These are phyloP conservation scores for Xerocomellus amylosporus DNA, from an alignment of 768 basidiomycete genomes.

Conservation along the genomic window DNA sequence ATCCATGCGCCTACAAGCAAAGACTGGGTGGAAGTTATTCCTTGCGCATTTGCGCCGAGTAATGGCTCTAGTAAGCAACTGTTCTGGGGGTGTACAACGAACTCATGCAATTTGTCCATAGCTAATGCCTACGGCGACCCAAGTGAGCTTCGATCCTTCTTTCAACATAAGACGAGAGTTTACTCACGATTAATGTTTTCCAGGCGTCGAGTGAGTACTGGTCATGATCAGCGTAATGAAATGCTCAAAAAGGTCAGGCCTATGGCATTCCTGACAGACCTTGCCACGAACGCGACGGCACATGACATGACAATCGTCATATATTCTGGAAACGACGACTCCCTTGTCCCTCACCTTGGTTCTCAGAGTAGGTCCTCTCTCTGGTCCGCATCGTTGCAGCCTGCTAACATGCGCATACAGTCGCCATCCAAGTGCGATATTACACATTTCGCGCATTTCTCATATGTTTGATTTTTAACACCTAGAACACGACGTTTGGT, in stretches of 20 bases:
- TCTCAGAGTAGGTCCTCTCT: constrained; percentile 49
- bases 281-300: constrained; percentile 59
- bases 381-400: not conserved
- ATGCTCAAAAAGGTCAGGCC: constrained; percentile 38
- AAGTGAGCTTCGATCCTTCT: constrained; percentile 24
- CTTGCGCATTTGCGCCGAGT: constrained; percentile 22
- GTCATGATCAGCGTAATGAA: not conserved
- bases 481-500: constrained; percentile 76
- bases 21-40: constrained; percentile 36
- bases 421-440: constrained; percentile 50
- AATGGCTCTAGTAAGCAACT: constrained; percentile 9
- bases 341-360: constrained; percentile 57
- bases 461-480: not conserved
- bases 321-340: constrained; percentile 68
- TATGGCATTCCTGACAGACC: constrained; percentile 59
- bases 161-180: not conserved
- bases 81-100: not conserved
- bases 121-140: constrained; percentile 24
- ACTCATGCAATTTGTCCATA: constrained; percentile 2
- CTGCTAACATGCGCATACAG: constrained; percentile 28
- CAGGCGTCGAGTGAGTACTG: constrained; percentile 36
- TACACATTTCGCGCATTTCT: not conserved
- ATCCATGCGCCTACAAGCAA: constrained; percentile 68
- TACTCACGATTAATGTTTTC: not conserved
- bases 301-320: constrained; percentile 49